Percentiles rank a stretch among this genome's conserved stretches.
Evolutionary conservation across 768 basidiomycete species (phyloP).

Genomic region (Podaxis sp.): DNA sequence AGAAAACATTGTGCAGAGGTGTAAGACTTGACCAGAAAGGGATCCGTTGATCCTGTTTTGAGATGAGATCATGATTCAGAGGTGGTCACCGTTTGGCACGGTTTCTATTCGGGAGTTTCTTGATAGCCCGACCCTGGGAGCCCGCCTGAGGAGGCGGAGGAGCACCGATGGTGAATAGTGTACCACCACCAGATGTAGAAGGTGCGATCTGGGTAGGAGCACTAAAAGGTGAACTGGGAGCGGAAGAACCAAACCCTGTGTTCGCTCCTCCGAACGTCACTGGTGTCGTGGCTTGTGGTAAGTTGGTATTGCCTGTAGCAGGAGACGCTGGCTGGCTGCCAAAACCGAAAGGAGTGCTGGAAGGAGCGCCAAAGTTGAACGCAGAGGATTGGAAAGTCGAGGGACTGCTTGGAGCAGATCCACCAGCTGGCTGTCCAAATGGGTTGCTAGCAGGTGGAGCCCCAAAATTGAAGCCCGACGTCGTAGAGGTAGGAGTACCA

Average conservation of each 20-base stretch:
- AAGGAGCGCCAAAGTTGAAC: conserved; percentile 46
- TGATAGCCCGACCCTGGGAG: conserved; percentile 40
- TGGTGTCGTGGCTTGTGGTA: conserved; percentile 38
- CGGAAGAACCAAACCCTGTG: conserved; percentile 34
- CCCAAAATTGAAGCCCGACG: conserved; percentile 42
- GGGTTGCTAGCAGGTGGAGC: conserved; percentile 33
- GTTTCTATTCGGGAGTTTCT: conserved; percentile 52
- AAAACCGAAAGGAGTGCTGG: conserved; percentile 47
- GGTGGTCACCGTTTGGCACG: conserved; percentile 35
- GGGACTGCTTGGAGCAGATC: conserved; percentile 57
- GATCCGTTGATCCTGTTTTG: conserved; percentile 1
- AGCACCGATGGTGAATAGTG: conserved; percentile 62
- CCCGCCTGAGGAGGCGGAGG: conserved; percentile 40
- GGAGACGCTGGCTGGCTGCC: conserved; percentile 63
- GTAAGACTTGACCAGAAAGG: neutral
- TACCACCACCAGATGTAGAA: conserved; percentile 36
- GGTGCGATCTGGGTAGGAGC: conserved; percentile 35
- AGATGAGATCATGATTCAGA: neutral
- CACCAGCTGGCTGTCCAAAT: conserved; percentile 41
- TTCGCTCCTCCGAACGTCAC: conserved; percentile 40
- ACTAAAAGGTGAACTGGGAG: conserved; percentile 48
- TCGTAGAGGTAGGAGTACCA: conserved; percentile 36
- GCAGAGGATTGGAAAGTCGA: conserved; percentile 52
- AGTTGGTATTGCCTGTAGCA: conserved; percentile 36
- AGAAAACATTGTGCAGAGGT: neutral